Base-by-base conservation (phyloP, 176 grass and related monocot genomes). In the Triticum aestivum region DNA sequence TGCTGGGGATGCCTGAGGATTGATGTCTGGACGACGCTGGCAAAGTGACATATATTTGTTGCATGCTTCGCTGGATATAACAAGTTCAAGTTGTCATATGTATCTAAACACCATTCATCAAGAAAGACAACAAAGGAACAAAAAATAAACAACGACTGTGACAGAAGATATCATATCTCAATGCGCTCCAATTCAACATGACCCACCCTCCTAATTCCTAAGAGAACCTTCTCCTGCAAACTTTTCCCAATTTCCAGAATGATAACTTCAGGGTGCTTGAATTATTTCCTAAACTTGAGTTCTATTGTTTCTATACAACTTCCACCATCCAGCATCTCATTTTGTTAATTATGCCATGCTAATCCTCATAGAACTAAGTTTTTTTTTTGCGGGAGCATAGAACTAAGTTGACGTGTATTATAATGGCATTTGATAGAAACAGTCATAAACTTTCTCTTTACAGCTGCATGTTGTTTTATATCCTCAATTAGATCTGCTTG, bases 31-130 rank as follows among this genome's bases (percentile, higher is more conserved):
- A 59, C 83, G 89, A 30, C 89, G 91, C 77, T 97, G 90, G 79
- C 90, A 99, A 85, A 99, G 80, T 80, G 88, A 91, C 79, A 93
- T 89, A 89, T 97, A 99, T 81, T 93, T 93, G 69, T 73, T 87
- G 89, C 94, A 99, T 68, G 94, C 94, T 90, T 99, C 97, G 21
- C 97, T 99, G 97, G 70, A 90, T 24, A 88, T 18, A 79, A 85
- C 27, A 86, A 83, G 67, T 58, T 84, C 21, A 84, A 78, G 64
- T 69, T 89, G 62, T 85, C 37, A 84, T 56, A 81, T 37, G 61
- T 68, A 77, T 64, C n/a, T 67, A 70, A 71, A 75, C 18, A 65
- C 71, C 23, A 85, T 35, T 92, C 75, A 58, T 17, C 47, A 85
- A 65, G 65, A 86, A 72, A 73, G 23, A 21, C 21, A 87, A 85